Percentiles rank a stretch among this genome's conserved stretches.
Conservation (phyloP, 306 rosid genomes). For the Gleditsia sinensis region DNA sequence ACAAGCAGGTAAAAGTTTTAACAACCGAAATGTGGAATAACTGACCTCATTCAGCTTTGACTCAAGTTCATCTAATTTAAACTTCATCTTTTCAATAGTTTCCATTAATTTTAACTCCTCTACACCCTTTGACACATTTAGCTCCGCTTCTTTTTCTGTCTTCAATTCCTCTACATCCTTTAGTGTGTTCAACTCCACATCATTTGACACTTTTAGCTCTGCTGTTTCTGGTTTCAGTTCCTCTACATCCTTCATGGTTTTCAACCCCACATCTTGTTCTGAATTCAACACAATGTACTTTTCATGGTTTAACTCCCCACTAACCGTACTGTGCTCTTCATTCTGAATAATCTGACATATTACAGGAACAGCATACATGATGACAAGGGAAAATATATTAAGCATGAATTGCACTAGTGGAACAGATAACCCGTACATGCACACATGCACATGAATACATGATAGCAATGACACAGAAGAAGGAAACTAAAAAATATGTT, state of each 20-base stretch:
- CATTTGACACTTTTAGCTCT: conserved; percentile 18
- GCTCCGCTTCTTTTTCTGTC: conserved; percentile 32
- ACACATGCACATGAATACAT: not conserved
- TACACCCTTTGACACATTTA: conserved; percentile 27
- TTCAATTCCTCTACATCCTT: conserved; percentile 27
- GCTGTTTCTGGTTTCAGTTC: conserved; percentile 2
- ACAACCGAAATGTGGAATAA: conserved; percentile 26
- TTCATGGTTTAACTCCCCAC: conserved; percentile 38
- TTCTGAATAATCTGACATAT: conserved; percentile 45
- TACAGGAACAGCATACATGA: conserved; percentile 4
- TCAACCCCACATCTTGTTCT: conserved; percentile 35
- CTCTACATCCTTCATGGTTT: conserved; percentile 32
- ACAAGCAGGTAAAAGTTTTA: conserved; percentile 21
- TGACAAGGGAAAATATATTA: conserved; percentile 5
- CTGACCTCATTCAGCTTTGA: conserved; percentile 82
- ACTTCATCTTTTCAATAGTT: conserved; percentile 79
- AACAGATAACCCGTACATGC: not conserved
- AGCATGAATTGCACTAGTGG: not conserved
- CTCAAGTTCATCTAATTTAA: conserved; percentile 68
- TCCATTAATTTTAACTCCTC: conserved; percentile 57
- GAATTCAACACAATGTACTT: conserved; percentile 37
- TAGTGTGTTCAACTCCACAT: conserved; percentile 28
- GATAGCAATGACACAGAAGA: too few species aligned
- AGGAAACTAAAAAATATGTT: too few species aligned
- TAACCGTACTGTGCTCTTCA: conserved; percentile 37